Evolutionary conservation across 2,329 filamentous ascomycete species (phyloP), one percentile per base, ranked within the genome.

Genomic region (Stromatinia cepivora): DNA sequence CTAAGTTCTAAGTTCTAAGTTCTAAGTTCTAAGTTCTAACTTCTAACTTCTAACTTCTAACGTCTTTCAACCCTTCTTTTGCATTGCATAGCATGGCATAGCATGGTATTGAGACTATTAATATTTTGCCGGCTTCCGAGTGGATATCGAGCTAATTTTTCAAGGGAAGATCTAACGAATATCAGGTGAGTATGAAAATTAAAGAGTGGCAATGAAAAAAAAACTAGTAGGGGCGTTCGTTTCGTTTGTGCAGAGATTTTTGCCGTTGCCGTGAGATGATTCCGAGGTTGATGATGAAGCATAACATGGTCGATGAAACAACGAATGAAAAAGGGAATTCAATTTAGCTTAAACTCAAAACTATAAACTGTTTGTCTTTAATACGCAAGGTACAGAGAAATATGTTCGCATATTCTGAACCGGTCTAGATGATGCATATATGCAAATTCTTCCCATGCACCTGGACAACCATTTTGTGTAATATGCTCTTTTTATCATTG

Each of bases 41-140:
- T n/a, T n/a, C n/a, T n/a, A n/a, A n/a, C n/a, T n/a, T n/a, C n/a
- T n/a, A n/a, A n/a, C n/a, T n/a, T 42, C 53, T 70, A 73, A 73
- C 71, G 71, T 74, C 71, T 72, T 42, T 69, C 66, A 70, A 71
- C 70, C 70, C 71, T 67, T 67, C 56, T 50, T 42, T 71, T 45
- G 69, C 64, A 69, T 63, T 63, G 66, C 66, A 57, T 57, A 9
- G 45, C 31, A 50, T 36, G 13, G 22, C 11, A 61, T 46, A 50
- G 31, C 17, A 59, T 45, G 25, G n/a, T 17, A 67, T 34, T 34
- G 31, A 11, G 45, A 48, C 45, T 34, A 36, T 45, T 17, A 17
- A 39, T 39, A 61, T 39, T 65, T 50, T 61, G 48, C 67, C 67
- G 59, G 22, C 31, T 54, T 64, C 54, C 65, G 67, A 69, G 36